Base-by-base conservation (phyloP, 805 yeast species). In the Lipomyces starkeyi region DNA sequence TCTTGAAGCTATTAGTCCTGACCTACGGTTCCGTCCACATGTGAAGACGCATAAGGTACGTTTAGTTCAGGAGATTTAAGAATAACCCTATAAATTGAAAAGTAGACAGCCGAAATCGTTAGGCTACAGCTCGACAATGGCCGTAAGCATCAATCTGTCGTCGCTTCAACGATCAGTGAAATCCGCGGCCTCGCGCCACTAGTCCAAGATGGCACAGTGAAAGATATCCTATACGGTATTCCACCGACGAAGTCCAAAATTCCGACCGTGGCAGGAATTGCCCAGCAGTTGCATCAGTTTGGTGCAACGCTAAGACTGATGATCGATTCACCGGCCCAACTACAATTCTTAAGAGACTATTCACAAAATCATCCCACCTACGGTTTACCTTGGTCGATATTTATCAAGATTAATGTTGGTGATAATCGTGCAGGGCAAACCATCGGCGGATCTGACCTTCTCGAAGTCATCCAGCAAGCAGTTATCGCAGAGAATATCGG, bases 331-430 rank as follows among this genome's bases (percentile, higher is more conserved):
- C 70, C 77, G 2, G 85, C 81, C 1, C 95, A 91, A 73, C 73
- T 90, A 55, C 82, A 83, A 0, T 7, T 40, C 14, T 55, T 68
- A 35, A 37, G 7, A 22, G 66, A 56, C 11, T 67, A 56, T 35
- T 37, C 58, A 2, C 54, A 72, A 6, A 75, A 52, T 7, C 53
- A 34, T n/a, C 61, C 76, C 56, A 81, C 81, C 67, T 3, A 53
- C 17, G n/a, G 8, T 25, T 29, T 29, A 17, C 34, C 20, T 4
- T 89, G 93, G 92, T 84, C 88, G 1, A 76, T 89, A 0, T 89
- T 88, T 72, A 76, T 91, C 63, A 91, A 91, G 76, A 81, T 91
- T 54, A 87, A 91, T 73, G 84, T 87, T 83, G 95, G 95, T 0
- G 86, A 90, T 2, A 80, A 86, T 67, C 78, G 96, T 65, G 95